A percentile compares a stretch with the other conserved stretches of the same genome.
phyloP scores from a whole-genome alignment of 2,329 filamentous ascomycete genomes.

The Tolypocladium nubicola region DNA sequence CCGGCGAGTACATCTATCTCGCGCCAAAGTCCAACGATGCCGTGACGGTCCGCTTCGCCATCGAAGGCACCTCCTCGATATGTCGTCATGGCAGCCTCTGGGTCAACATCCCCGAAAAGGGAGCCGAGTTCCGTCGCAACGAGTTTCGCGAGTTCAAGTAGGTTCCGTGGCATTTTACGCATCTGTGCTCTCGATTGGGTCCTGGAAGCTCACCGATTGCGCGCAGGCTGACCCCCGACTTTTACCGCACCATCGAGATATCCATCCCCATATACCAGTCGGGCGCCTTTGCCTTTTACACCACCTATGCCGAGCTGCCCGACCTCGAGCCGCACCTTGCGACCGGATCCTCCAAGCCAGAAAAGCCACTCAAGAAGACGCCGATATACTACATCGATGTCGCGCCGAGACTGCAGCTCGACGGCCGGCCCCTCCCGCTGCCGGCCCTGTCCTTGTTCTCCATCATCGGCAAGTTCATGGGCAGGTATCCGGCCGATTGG shows the following conservation, averaged over 20 bases:
- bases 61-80: slow-evolving; percentile 92
- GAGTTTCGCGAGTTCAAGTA: slow-evolving; percentile 86
- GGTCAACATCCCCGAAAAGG: slow-evolving; percentile 84
- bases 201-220: background rate
- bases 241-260: slow-evolving; percentile 84
- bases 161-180: slow-evolving; percentile 18
- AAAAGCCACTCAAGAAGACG: slow-evolving; percentile 50
- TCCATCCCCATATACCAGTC: slow-evolving; percentile 74
- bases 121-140: slow-evolving; percentile 63
- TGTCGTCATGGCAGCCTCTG: slow-evolving; percentile 89
- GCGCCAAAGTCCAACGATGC: slow-evolving; percentile 63
- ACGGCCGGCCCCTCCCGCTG: slow-evolving; percentile 65
- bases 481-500: slow-evolving; percentile 82
- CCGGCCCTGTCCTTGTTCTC: slow-evolving; percentile 88
- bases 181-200: background rate
- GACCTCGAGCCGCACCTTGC: slow-evolving; percentile 33
- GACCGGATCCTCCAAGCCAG: slow-evolving; percentile 16
- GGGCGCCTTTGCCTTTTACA: slow-evolving; percentile 90
- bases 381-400: slow-evolving; percentile 88
- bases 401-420: slow-evolving; percentile 66
- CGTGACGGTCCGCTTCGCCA: slow-evolving; percentile 75
- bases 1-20: slow-evolving; percentile 85
- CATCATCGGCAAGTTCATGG: slow-evolving; percentile 96
- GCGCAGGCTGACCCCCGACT: slow-evolving; percentile 72
- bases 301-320: slow-evolving; percentile 81